Percentiles rank a stretch among this genome's conserved stretches.
Evolutionary conservation across 495 filamentous ascomycete species (phyloP).

Genomic region (Sordaria brevicollis): DNA sequence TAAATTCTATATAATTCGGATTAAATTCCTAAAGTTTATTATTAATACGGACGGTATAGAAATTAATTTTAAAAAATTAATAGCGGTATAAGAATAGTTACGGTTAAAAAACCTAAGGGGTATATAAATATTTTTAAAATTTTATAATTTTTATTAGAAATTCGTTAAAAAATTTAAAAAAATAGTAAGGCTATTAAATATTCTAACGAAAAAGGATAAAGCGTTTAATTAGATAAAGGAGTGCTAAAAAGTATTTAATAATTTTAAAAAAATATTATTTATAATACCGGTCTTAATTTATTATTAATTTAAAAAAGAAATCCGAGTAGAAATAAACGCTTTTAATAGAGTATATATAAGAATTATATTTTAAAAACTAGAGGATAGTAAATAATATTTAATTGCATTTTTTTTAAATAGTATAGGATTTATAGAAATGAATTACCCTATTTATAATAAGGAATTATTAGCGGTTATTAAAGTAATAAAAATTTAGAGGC

Average conservation of each 20-base stretch:
- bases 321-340: background rate
- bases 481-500: background rate
- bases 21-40: slow-evolving; percentile 17
- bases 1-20: slow-evolving; percentile 6
- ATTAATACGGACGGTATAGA: slow-evolving; percentile 4
- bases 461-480: background rate
- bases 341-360: background rate
- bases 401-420: background rate
- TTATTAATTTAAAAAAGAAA: background rate
- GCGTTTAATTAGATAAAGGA: too few relatives aligned
- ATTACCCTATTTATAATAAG: too few relatives aligned
- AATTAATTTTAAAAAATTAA: slow-evolving; percentile 1
- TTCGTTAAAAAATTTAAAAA: too few relatives aligned
- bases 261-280: background rate
- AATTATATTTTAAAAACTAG: background rate
- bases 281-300: background rate
- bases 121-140: slow-evolving; percentile 1
- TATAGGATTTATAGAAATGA: background rate
- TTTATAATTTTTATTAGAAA: too few relatives aligned
- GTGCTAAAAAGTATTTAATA: background rate
- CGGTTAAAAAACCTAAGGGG: background rate
- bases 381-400: too few relatives aligned
- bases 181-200: too few relatives aligned
- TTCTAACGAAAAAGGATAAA: too few relatives aligned
- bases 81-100: background rate